Conservation (phyloP, 805 yeast species). For the Scheffersomyces stipitis region DNA sequence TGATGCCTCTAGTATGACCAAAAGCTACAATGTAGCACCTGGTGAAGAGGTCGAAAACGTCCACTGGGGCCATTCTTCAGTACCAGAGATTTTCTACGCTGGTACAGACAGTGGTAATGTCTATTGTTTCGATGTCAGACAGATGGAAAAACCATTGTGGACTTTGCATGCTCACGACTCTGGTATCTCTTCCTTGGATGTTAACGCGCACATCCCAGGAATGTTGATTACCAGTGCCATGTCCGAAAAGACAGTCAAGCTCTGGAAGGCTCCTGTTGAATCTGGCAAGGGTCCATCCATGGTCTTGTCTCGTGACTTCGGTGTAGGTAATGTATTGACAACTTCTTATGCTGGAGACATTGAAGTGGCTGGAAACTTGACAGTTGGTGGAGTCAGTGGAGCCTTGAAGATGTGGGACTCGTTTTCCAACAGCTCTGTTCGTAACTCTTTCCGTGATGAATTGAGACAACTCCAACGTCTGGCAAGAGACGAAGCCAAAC, state of each 20-base stretch:
- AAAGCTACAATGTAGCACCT: conserved; percentile 57
- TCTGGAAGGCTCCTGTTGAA: conserved; percentile 73
- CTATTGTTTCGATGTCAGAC: conserved; percentile 84
- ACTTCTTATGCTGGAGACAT: conserved; percentile 82
- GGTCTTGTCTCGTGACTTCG: conserved; percentile 89
- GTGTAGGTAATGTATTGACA: conserved; percentile 87
- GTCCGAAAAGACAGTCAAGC: conserved; percentile 82
- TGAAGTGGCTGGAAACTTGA: conserved; percentile 81
- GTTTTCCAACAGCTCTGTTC: conserved; percentile 76
- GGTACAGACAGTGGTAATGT: conserved; percentile 92
- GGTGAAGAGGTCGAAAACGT: conserved; percentile 86
- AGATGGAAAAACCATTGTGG: conserved; percentile 75
- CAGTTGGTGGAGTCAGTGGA: conserved; percentile 83
- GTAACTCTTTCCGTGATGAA: conserved; percentile 64
- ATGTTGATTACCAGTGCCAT: conserved; percentile 83
- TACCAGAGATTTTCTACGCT: conserved; percentile 61
- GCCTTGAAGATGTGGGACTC: conserved; percentile 92
- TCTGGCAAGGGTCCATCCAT: conserved; percentile 64
- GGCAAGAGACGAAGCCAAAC: conserved; percentile 59
- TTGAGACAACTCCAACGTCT: conserved; percentile 51
- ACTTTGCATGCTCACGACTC: conserved; percentile 96
- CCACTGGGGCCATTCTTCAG: conserved; percentile 60
- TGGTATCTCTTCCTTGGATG: conserved; percentile 80
- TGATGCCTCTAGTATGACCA: conserved; percentile 58
- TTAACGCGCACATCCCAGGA: conserved; percentile 66